Evolutionary conservation across 495 filamentous ascomycete species (phyloP).

Genomic region (Pyrenula massariospora): DNA sequence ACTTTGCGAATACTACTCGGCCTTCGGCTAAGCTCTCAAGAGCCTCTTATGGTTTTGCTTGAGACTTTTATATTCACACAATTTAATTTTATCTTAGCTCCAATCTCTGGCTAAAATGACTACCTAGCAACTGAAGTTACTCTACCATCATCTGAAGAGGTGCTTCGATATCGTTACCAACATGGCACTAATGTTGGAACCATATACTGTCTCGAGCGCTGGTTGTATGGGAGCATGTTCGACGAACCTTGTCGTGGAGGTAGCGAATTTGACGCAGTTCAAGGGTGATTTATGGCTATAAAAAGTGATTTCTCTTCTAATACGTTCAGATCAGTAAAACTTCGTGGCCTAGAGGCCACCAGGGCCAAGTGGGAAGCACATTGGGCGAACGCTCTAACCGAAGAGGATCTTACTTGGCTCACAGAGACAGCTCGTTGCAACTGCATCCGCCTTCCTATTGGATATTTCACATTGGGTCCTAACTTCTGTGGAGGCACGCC

Average conservation of each 20-base stretch:
- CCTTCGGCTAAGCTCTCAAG: too few species aligned
- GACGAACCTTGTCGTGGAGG: conserved; percentile 13
- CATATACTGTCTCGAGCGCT: conserved; percentile 44
- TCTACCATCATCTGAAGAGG: too few species aligned
- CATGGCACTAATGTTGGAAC: conserved; percentile 45
- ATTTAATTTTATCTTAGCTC: too few species aligned
- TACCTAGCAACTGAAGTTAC: too few species aligned
- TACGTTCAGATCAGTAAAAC: conserved; percentile 17
- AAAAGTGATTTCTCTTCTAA: not conserved
- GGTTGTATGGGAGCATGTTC: conserved; percentile 34
- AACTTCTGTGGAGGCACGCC: conserved; percentile 32
- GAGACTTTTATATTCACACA: too few species aligned
- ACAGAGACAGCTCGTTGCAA: conserved; percentile 30
- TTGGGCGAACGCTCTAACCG: conserved; percentile 31
- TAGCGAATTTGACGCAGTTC: conserved; percentile 36
- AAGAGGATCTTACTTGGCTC: conserved; percentile 34
- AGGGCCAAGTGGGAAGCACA: conserved; percentile 34
- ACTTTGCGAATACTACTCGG: too few species aligned
- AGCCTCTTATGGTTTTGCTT: too few species aligned
- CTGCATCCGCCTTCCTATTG: conserved; percentile 42
- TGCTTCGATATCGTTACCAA: conserved; percentile 41
- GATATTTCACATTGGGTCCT: conserved; percentile 40
- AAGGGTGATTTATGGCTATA: conserved; percentile 14
- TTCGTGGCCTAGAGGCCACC: conserved; percentile 30
- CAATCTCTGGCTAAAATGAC: too few species aligned